Evolutionary conservation across 805 yeast genomes (phyloP).

Genomic region (Starmerella scarabaei): DNA sequence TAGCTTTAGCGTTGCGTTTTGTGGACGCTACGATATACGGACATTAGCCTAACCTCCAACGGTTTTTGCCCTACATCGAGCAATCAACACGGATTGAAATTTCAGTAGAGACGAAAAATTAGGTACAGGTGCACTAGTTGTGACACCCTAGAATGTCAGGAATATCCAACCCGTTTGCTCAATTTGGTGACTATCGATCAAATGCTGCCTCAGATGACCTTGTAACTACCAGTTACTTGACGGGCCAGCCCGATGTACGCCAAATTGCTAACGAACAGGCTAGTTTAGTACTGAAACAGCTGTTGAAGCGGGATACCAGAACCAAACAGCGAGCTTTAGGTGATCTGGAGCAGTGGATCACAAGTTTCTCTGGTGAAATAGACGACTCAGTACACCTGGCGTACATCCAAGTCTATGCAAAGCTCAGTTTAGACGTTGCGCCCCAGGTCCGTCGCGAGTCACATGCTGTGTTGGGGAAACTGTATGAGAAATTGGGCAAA

Average conservation of each 20-base stretch:
- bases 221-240: constrained; percentile 60
- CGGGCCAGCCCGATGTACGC: constrained; percentile 64
- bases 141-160: constrained; percentile 15
- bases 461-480: constrained; percentile 51
- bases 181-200: constrained; percentile 13
- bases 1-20: not conserved
- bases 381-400: constrained; percentile 55
- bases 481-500: constrained; percentile 42
- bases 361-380: constrained; percentile 24
- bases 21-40: no score
- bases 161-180: constrained; percentile 19
- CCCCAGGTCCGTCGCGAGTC: constrained; percentile 47
- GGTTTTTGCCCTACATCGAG: no score
- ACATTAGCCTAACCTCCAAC: no score
- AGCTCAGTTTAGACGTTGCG: constrained; percentile 59
- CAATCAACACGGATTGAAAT: no score
- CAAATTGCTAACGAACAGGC: constrained; percentile 36
- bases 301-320: constrained; percentile 66
- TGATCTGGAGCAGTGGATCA: constrained; percentile 32
- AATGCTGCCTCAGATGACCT: constrained; percentile 24
- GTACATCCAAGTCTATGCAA: constrained; percentile 64
- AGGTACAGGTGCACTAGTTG: no score
- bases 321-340: constrained; percentile 70
- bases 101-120: no score
- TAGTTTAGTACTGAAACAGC: constrained; percentile 56